Evolutionary conservation across 352 stramenopile species (phyloP).

Genomic region (Phytophthora melonis): DNA sequence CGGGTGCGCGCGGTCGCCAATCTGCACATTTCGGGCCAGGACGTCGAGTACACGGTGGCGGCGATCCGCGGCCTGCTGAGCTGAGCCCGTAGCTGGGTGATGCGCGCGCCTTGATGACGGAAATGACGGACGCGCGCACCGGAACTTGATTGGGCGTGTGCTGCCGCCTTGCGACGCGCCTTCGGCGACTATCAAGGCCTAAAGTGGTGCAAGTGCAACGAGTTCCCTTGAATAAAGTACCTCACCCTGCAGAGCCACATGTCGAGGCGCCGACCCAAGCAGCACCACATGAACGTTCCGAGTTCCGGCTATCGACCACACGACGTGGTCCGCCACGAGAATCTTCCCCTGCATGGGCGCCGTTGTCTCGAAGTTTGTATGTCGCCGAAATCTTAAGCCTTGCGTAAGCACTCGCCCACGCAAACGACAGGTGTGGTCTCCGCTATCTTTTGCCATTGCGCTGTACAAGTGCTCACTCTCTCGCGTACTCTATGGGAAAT

Average conservation of each 20-base stretch:
- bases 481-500: conserved; percentile 15
- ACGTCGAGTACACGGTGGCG: conserved; percentile 70
- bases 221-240: conserved; percentile 16
- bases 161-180: conserved; percentile 18
- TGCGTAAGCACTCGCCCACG: conserved; percentile 24
- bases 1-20: conserved; percentile 80
- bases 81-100: conserved; percentile 22
- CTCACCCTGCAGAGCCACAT: conserved; percentile 9
- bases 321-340: conserved; percentile 27
- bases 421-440: neutral
- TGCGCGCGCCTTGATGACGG: conserved; percentile 22
- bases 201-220: conserved; percentile 11
- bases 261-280: conserved; percentile 1
- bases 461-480: conserved; percentile 2
- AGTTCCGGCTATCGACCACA: conserved; percentile 18
- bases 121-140: conserved; percentile 14
- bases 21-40: conserved; percentile 70
- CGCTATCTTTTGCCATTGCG: neutral
- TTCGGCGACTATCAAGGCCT: neutral
- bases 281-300: conserved; percentile 35
- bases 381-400: conserved; percentile 17
- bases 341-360: conserved; percentile 15
- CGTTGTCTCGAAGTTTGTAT: conserved; percentile 34
- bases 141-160: conserved; percentile 24
- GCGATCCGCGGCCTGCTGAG: conserved; percentile 67